Conservation (phyloP, 257 asterid genomes). For the Forsythia viridissima region DNA sequence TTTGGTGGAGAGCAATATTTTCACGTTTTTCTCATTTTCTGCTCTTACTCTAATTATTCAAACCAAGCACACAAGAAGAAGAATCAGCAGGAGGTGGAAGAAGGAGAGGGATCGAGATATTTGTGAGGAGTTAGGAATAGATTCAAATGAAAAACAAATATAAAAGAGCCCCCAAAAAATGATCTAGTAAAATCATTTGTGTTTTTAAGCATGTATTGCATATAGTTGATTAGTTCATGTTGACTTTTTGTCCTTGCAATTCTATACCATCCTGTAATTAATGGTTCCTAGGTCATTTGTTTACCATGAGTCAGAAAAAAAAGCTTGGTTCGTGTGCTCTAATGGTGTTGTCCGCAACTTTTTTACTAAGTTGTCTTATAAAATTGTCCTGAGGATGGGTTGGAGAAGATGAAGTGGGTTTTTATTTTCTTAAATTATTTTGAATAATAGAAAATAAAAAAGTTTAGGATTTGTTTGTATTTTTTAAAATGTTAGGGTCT, state of each 20-base stretch:
- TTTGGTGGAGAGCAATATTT: background rate
- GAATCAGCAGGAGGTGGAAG: background rate
- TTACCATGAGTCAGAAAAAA: background rate
- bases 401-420: no score
- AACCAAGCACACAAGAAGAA: background rate
- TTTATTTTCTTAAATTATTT: no score
- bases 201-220: background rate
- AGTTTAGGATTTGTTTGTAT: no score
- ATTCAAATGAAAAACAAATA: background rate
- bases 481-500: no score
- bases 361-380: background rate
- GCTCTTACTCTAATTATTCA: background rate
- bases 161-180: no score
- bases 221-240: background rate
- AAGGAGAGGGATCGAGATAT: background rate
- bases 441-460: no score
- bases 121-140: background rate
- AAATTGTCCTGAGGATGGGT: background rate
- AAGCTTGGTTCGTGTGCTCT: background rate
- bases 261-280: background rate
- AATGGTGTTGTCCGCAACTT: background rate
- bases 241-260: background rate
- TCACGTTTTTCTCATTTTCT: background rate
- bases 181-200: background rate
- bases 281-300: background rate